Percentiles rank a stretch among this genome's conserved stretches.
These are phyloP conservation scores for Euphorbia pulcherrima DNA, from an alignment of 345 rosid genomes.

Conservation along the genomic window DNA sequence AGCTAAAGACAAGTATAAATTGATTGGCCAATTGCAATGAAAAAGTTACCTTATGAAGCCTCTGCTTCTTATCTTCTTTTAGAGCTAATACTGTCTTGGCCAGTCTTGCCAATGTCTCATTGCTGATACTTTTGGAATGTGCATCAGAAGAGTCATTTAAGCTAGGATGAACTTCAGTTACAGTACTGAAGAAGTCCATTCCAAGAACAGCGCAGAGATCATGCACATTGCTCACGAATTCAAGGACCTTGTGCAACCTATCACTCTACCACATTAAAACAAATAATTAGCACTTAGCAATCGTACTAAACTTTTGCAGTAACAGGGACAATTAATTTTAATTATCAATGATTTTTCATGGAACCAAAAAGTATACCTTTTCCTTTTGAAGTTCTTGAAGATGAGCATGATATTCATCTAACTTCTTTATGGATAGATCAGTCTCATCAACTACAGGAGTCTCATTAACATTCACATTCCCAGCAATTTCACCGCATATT, in stretches of 20 bases:
- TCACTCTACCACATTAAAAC: constrained; percentile 53
- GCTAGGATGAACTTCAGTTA: constrained; percentile 94
- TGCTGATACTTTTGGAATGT: constrained; percentile 88
- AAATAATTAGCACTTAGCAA: constrained; percentile 16
- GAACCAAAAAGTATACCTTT: constrained; percentile 45
- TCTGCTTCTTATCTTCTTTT: constrained; percentile 80
- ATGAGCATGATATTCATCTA: constrained; percentile 64
- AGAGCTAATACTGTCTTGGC: constrained; percentile 74
- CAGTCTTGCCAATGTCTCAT: constrained; percentile 72
- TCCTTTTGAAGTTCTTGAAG: constrained; percentile 92
- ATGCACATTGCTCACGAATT: constrained; percentile 88
- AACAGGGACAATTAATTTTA: not conserved
- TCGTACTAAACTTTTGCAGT: not conserved
- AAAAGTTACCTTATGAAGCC: constrained; percentile 65
- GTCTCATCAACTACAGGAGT: constrained; percentile 73
- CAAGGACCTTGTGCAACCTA: constrained; percentile 84
- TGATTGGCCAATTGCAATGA: no score
- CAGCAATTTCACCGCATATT: constrained; percentile 83
- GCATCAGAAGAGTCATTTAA: constrained; percentile 59
- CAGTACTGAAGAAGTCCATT: constrained; percentile 74
- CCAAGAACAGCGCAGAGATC: constrained; percentile 89
- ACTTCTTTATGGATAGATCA: constrained; percentile 73
- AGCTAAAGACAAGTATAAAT: not conserved
- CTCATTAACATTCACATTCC: constrained; percentile 45
- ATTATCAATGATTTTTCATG: not conserved